A percentile compares a stretch with the other conserved stretches of the same genome.
phyloP scores from a whole-genome alignment of 371 early-diverging fungal species.

The Fennellomyces sp. region DNA sequence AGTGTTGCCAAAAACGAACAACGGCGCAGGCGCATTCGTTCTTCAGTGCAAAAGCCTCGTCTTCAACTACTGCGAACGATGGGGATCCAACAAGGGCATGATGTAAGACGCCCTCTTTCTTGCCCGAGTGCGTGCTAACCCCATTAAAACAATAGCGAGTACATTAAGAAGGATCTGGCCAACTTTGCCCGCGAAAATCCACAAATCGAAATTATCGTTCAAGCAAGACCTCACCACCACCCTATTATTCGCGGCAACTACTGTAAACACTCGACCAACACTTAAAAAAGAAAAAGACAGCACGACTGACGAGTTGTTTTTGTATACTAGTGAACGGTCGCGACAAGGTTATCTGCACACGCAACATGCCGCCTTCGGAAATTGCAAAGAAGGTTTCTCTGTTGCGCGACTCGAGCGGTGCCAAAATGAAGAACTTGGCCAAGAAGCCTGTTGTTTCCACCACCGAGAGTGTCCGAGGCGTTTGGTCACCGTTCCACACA shows the following conservation, averaged over 20 bases:
- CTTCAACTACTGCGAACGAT: slow-evolving; percentile 85
- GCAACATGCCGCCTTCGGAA: slow-evolving; percentile 62
- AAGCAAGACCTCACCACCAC: slow-evolving; percentile 78
- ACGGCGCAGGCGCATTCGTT: slow-evolving; percentile 82
- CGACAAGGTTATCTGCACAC: slow-evolving; percentile 74
- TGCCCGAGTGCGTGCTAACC: not conserved
- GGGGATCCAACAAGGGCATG: slow-evolving; percentile 84
- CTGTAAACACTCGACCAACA: slow-evolving; percentile 53
- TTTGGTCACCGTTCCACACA: slow-evolving; percentile 87
- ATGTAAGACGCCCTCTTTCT: slow-evolving; percentile 50
- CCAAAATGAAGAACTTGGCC: slow-evolving; percentile 60
- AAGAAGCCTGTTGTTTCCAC: slow-evolving; percentile 81
- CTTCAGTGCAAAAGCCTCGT: slow-evolving; percentile 82
- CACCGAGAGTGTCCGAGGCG: slow-evolving; percentile 83
- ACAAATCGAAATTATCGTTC: slow-evolving; percentile 80
- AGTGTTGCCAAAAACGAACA: slow-evolving; percentile 56
- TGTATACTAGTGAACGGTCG: slow-evolving; percentile 70
- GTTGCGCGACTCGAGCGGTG: slow-evolving; percentile 73
- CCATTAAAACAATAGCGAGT: slow-evolving; percentile 53
- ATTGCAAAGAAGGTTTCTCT: slow-evolving; percentile 66
- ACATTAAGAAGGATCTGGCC: slow-evolving; percentile 67
- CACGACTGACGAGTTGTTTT: not conserved
- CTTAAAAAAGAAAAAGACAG: not conserved
- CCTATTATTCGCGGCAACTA: slow-evolving; percentile 79
- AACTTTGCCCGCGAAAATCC: slow-evolving; percentile 77